Evolutionary conservation across 495 filamentous ascomycete species (phyloP), one percentile per base, ranked within the genome.

Genomic region (Penicillium flavigenum): DNA sequence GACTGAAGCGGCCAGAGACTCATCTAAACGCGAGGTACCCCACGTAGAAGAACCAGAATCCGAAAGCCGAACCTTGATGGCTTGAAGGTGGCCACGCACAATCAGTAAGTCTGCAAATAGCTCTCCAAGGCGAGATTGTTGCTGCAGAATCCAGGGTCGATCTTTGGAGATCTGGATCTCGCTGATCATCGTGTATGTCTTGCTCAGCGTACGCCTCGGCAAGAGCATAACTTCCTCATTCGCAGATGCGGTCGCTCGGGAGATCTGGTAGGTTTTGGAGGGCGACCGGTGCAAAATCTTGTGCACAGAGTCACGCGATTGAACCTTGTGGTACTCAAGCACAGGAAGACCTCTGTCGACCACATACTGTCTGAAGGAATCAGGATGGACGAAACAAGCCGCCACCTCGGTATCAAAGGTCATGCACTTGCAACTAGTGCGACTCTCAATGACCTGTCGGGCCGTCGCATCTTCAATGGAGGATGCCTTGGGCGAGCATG

Each of bases 71-170:
- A 86, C 79, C 2, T 85, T 79, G 60, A 91, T 88, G 2, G 81
- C 81, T 42, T 79, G 80, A 42, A 92, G 72, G 34, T 79, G 60
- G 0, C 86, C 86, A 2, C 72, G 65, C 1, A 90, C 70, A 3
- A 91, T 68, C 11, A 93, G 74, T 1, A 86, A 57, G 56, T 92
- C 88, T 0, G 88, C 87, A 60, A 83, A 84, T 67, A 87, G 90
- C 67, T 89, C 85, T 0, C 78, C 76, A 0, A 88, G 83, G 4
- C 72, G 64, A 34, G 84, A 80, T 62, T 80, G 87, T 61, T 91
- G 81, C 65, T 92, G 86, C 47, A 93, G 63, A 27, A 89, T 69
- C 83, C 85, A 90, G 0, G 87, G 86, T 4, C 65, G 73, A 1
- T 80, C 71, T 10, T 75, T 68, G 2, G 77, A 79, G 42, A 90